phyloP scores from a whole-genome alignment of 306 rosid species.

The Carpinus viminea region DNA sequence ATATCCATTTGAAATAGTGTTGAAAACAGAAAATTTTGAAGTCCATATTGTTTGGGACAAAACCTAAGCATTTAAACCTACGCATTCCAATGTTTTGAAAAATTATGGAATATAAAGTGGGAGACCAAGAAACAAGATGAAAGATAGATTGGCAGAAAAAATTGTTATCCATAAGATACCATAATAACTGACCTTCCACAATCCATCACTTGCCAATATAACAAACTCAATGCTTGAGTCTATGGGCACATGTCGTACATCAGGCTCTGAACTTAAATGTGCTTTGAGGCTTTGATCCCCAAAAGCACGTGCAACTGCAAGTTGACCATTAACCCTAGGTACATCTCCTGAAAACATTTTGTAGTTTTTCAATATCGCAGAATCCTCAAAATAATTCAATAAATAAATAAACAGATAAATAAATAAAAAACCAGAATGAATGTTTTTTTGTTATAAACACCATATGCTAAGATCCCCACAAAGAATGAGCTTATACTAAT shows the following conservation, averaged over 20 bases:
- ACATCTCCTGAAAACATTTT: conserved; percentile 23
- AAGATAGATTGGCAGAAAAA: not conserved
- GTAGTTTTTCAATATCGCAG: not conserved
- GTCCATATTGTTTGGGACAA: not conserved
- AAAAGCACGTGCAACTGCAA: conserved; percentile 29
- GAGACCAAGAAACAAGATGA: not conserved
- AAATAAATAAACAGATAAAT: not conserved
- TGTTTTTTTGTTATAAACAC: not conserved
- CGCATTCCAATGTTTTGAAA: conserved; percentile 1
- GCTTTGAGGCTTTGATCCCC: conserved; percentile 24
- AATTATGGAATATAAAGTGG: not conserved
- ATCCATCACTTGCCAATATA: conserved; percentile 25
- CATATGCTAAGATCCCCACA: not conserved
- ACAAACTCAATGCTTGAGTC: conserved; percentile 7
- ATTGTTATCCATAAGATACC: not conserved
- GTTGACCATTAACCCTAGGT: conserved; percentile 27
- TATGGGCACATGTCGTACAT: conserved; percentile 16
- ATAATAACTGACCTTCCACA: conserved; percentile 23
- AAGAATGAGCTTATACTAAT: not conserved
- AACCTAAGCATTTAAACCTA: conserved; percentile 1
- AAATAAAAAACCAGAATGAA: not conserved
- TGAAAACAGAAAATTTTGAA: not conserved
- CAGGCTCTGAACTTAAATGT: conserved; percentile 27
- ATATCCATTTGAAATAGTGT: not conserved
- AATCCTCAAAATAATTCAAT: not conserved